Evolutionary conservation across 805 yeast genomes (phyloP).

Genomic region (Hanseniaspora osmophila): DNA sequence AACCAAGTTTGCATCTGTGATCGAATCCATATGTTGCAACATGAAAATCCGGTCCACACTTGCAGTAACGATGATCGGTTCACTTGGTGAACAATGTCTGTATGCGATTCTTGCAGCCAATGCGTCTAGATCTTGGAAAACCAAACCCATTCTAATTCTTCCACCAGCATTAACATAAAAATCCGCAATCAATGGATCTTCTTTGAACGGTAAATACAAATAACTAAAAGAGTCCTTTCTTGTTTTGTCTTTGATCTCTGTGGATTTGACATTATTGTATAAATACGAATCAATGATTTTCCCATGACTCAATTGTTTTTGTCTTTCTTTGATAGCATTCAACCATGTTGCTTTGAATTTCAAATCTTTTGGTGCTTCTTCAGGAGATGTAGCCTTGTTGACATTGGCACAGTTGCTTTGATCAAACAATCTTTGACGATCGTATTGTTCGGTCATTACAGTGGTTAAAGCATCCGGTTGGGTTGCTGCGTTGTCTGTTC

Average conservation of each 20-base stretch:
- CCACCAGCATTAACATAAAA: conserved; percentile 83
- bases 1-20: conserved; percentile 59
- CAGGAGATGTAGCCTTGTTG: conserved; percentile 12
- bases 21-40: conserved; percentile 70
- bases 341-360: conserved; percentile 58
- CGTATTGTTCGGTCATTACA: conserved; percentile 44
- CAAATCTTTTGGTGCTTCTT: conserved; percentile 12
- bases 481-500: conserved; percentile 3
- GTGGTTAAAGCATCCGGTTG: conserved; percentile 64
- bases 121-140: conserved; percentile 88
- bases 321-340: conserved; percentile 64
- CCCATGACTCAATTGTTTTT: conserved; percentile 60
- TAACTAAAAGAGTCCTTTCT: conserved; percentile 65
- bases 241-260: conserved; percentile 57
- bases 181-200: conserved; percentile 71
- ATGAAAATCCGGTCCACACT: conserved; percentile 84
- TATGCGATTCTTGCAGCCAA: conserved; percentile 89
- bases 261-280: conserved; percentile 57
- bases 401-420: conserved; percentile 4
- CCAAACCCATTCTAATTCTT: conserved; percentile 80
- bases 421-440: conserved; percentile 30
- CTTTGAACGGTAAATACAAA: conserved; percentile 65
- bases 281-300: conserved; percentile 55
- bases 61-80: conserved; percentile 91
- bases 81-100: conserved; percentile 87